Evolutionary conservation across 176 grass and related monocot species (phyloP).

Genomic region (Elaeis guineensis): DNA sequence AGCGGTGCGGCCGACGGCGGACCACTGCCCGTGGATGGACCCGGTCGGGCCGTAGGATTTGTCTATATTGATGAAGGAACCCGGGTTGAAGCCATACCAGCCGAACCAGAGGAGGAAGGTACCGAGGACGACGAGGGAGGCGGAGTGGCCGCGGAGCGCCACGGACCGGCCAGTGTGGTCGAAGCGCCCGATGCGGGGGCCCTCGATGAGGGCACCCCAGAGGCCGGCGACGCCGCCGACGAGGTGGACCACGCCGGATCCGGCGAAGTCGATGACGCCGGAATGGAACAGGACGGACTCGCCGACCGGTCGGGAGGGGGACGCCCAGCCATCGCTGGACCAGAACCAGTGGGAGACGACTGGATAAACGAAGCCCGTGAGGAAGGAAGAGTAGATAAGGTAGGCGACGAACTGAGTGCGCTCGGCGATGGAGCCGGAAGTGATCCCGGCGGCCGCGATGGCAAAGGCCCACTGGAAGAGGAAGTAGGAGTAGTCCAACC

Average conservation of each 20-base stretch:
- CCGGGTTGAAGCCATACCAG: slow-evolving; percentile 65
- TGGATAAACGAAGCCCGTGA: slow-evolving; percentile 35
- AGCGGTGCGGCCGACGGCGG: slow-evolving; percentile 49
- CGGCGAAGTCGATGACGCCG: slow-evolving; percentile 72
- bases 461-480: slow-evolving; percentile 40
- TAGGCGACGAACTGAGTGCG: slow-evolving; percentile 31
- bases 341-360: slow-evolving; percentile 42
- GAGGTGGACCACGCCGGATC: slow-evolving; percentile 66
- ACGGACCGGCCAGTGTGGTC: slow-evolving; percentile 50
- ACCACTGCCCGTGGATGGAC: slow-evolving; percentile 56
- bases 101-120: slow-evolving; percentile 67
- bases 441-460: slow-evolving; percentile 29
- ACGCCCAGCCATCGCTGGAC: slow-evolving; percentile 32
- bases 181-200: slow-evolving; percentile 59
- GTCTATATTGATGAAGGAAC: slow-evolving; percentile 48
- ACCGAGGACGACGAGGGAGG: slow-evolving; percentile 65
- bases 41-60: slow-evolving; percentile 44
- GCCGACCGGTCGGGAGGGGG: background rate
- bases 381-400: slow-evolving; percentile 31
- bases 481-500: slow-evolving; percentile 33
- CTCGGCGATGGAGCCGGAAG: slow-evolving; percentile 38
- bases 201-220: slow-evolving; percentile 69
- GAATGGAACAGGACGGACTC: slow-evolving; percentile 38
- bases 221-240: slow-evolving; percentile 56
- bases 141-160: slow-evolving; percentile 49